These are phyloP conservation scores for Botrytis aclada DNA, from an alignment of 2,329 filamentous ascomycete species.

Conservation along the genomic window DNA sequence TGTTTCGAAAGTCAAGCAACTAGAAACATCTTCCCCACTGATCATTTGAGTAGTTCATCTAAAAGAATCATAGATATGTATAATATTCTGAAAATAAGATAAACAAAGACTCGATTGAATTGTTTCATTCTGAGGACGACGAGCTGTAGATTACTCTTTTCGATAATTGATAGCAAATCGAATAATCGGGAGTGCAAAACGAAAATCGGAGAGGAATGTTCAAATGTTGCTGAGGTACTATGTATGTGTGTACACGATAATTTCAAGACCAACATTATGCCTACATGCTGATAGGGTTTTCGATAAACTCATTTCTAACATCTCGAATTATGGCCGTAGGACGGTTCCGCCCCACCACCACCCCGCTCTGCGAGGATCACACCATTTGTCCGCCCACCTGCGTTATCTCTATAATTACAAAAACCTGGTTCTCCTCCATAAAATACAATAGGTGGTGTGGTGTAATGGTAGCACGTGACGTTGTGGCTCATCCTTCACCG, in stretches of 20 bases:
- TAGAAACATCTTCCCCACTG: background rate
- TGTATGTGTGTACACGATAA: background rate
- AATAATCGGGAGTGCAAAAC: background rate
- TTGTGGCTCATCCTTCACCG: constrained; percentile 32
- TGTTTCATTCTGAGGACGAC: background rate
- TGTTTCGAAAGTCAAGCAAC: background rate
- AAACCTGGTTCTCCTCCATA: too few relatives aligned
- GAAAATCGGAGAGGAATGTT: background rate
- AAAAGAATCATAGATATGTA: background rate
- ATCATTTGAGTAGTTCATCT: background rate
- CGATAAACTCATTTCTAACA: background rate
- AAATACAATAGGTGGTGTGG: constrained; percentile 23
- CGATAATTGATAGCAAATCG: background rate
- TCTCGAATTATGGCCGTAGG: background rate
- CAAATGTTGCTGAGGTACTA: background rate
- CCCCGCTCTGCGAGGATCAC: background rate
- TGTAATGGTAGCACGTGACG: constrained; percentile 38
- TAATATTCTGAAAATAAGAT: background rate
- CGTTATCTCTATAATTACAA: too few relatives aligned
- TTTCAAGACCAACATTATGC: background rate
- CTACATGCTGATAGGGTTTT: background rate
- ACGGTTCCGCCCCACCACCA: background rate
- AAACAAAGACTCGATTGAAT: background rate
- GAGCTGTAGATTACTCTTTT: background rate
- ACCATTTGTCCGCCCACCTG: too few relatives aligned